phyloP scores from a whole-genome alignment of 2,329 filamentous ascomycete species.

The Fusarium proliferatum region DNA sequence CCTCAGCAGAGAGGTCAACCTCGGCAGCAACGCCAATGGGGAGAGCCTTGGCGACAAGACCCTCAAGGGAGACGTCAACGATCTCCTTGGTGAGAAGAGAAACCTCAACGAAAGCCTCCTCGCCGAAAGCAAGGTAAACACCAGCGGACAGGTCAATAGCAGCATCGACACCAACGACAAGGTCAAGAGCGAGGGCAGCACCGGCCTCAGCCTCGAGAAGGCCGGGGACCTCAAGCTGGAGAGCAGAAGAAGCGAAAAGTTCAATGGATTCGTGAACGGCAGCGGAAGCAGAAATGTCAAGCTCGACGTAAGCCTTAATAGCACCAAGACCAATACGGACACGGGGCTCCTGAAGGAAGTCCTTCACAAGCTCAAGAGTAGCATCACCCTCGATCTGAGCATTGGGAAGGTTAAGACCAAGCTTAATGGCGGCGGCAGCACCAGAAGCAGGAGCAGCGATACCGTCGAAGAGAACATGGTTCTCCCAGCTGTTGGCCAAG shows the following conservation, averaged over 20 bases:
- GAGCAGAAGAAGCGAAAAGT: constrained; percentile 56
- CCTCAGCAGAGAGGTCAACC: constrained; percentile 54
- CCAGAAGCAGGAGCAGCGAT: constrained; percentile 34
- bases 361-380: constrained; percentile 55
- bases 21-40: constrained; percentile 41
- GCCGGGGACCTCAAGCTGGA: constrained; percentile 54
- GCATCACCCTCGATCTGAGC: constrained; percentile 61
- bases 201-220: constrained; percentile 54
- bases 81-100: constrained; percentile 55
- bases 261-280: constrained; percentile 63
- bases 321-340: constrained; percentile 60
- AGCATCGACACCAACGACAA: constrained; percentile 61
- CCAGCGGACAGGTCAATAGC: constrained; percentile 61
- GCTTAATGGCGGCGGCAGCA: constrained; percentile 29
- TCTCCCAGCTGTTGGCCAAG: constrained; percentile 28
- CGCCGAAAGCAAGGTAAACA: constrained; percentile 61
- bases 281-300: constrained; percentile 58
- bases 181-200: constrained; percentile 61
- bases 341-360: constrained; percentile 53
- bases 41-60: constrained; percentile 43
- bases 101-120: constrained; percentile 55
- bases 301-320: constrained; percentile 63
- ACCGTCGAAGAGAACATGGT: constrained; percentile 31
- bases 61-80: constrained; percentile 56
- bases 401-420: constrained; percentile 41